Base-by-base conservation (phyloP, 1,284 basidiomycete genomes). In the Irpex sp. region DNA sequence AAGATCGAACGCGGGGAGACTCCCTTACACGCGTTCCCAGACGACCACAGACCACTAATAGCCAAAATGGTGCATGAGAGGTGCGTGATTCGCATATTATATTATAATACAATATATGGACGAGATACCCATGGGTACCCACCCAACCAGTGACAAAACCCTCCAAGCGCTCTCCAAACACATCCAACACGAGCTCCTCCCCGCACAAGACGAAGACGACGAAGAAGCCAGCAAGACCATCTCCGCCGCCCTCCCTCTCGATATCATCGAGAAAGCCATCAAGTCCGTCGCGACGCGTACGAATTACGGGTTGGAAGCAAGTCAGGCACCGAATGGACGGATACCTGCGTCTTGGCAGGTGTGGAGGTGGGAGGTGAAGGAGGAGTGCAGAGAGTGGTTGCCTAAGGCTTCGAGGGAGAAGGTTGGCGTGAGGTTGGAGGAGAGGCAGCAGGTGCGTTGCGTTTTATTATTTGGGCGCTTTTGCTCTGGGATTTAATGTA, bases 321-420 rank as follows among this genome's bases (percentile, higher is more conserved):
- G 26, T 4, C 49, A 52, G 8, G 54, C 59, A 47, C 49, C 62
- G 60, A 69, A 64, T 40, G 76, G 76, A 2, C 69, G 75, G 11
- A 72, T 75, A 31, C 85, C 88, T 8, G 83, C 87, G 4, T 75
- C 81, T 19, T 74, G 92, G 38, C 88, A 85, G 67, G 77, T 92
- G n/a, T 96, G 93, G 93, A 81, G 94, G 65, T 96, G 94, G 94
- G 94, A 96, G 72, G 87, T 91, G 5, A 87, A 82, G 67, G 81
- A 86, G 13, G 68, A 80, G 21, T 77, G 81, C 66, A 73, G 77
- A 58, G 78, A 84, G 57, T 89, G 89, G 85, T 75, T 96, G 37
- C 93, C 93, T 0, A 88, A 85, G 70, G 85, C 83, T 69, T 81
- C 82, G 6, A 79, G 80, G 63, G 90, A 92, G 64, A 92, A 85